These are phyloP conservation scores for Gyromitra esculenta DNA, from an alignment of 2,329 filamentous ascomycete genomes.

Conservation along the genomic window DNA sequence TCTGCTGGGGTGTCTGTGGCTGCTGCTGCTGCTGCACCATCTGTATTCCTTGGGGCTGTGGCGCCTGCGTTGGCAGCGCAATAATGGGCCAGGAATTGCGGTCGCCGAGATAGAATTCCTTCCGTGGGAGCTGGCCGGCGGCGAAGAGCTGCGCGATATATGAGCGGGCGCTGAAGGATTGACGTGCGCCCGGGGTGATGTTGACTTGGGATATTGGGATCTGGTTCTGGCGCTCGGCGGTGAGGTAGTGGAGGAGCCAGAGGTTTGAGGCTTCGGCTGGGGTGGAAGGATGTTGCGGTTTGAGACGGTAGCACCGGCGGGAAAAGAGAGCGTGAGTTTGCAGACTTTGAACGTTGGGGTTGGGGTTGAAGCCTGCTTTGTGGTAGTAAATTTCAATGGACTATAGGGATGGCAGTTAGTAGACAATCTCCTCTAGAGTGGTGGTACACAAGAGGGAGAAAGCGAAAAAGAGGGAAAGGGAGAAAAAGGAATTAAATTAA, in stretches of 20 bases:
- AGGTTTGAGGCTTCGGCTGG: conserved; percentile 80
- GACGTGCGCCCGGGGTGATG: conserved; percentile 60
- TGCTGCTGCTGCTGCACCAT: conserved; percentile 62
- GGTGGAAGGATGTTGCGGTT: conserved; percentile 73
- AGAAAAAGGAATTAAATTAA: conserved; percentile 13
- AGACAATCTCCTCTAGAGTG: conserved; percentile 36
- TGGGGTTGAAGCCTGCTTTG: conserved; percentile 79
- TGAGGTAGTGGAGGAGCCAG: conserved; percentile 91
- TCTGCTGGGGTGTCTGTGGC: conserved; percentile 65
- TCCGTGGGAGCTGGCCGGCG: conserved; percentile 79
- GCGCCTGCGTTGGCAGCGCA: conserved; percentile 38
- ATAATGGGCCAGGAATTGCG: conserved; percentile 80
- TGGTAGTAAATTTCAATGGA: conserved; percentile 89
- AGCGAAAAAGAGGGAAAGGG: neutral
- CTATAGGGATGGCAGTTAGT: conserved; percentile 63
- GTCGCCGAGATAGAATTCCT: conserved; percentile 94
- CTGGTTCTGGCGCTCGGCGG: conserved; percentile 76
- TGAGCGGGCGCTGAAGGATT: conserved; percentile 45
- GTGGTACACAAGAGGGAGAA: neutral
- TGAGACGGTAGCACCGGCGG: conserved; percentile 86
- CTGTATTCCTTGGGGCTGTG: conserved; percentile 66
- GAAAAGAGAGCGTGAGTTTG: conserved; percentile 80
- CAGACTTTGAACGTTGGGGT: conserved; percentile 66
- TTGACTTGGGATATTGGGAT: conserved; percentile 75
- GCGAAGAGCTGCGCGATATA: conserved; percentile 50